phyloP scores from a whole-genome alignment of 331 rosid genomes.

The Stylosanthes scabra region DNA sequence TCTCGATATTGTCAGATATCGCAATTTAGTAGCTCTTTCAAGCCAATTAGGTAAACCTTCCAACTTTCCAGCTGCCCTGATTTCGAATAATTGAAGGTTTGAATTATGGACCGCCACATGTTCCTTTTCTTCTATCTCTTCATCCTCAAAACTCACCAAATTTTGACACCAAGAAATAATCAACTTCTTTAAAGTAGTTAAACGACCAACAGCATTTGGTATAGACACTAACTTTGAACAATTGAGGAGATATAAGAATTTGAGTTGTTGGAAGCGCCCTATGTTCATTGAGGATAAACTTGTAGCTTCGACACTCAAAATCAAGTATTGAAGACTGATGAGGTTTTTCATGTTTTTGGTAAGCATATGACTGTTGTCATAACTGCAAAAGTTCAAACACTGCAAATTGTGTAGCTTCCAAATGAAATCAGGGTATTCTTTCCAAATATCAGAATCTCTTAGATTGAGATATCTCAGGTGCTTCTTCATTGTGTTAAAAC shows the following conservation, averaged over 20 bases:
- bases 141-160: constrained; percentile 20
- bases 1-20: not conserved
- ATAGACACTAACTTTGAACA: constrained; percentile 29
- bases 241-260: not conserved
- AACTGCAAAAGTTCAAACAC: constrained; percentile 5
- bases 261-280: constrained; percentile 34
- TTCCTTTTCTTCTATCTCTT: constrained; percentile 5
- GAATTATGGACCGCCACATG: constrained; percentile 1
- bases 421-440: constrained; percentile 37
- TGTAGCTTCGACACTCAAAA: no score
- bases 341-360: constrained; percentile 8
- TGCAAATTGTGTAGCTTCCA: constrained; percentile 40
- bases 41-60: constrained; percentile 28
- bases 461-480: constrained; percentile 49
- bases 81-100: constrained; percentile 17
- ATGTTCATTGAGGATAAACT: not conserved
- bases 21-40: not conserved
- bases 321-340: no score
- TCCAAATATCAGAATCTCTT: not conserved
- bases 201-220: constrained; percentile 23
- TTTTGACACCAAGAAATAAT: not conserved
- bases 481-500: constrained; percentile 31
- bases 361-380: not conserved
- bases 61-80: constrained; percentile 6
- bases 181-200: constrained; percentile 19